A percentile compares a stretch with the other conserved stretches of the same genome.
These are phyloP conservation scores for Lachnellula cervina DNA, from an alignment of 2,329 filamentous ascomycete genomes.

Conservation along the genomic window DNA sequence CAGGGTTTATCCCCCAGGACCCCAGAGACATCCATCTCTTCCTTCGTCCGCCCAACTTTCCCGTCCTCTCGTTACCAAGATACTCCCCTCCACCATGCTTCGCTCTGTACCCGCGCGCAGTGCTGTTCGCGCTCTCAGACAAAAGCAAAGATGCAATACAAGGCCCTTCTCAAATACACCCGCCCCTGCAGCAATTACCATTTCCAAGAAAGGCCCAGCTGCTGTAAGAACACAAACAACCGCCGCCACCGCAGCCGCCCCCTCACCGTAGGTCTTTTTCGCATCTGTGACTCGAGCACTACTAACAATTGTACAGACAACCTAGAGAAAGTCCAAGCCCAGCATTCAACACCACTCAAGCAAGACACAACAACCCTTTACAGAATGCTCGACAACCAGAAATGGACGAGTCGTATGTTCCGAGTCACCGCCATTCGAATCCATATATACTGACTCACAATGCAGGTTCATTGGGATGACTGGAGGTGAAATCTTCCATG, in stretches of 20 bases:
- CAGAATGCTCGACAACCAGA: constrained; percentile 55
- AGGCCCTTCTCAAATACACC: constrained; percentile 41
- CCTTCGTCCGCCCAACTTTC: neutral
- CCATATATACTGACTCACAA: constrained; percentile 9
- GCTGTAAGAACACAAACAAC: constrained; percentile 47
- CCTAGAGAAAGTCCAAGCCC: constrained; percentile 58
- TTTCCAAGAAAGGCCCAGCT: constrained; percentile 36
- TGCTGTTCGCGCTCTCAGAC: constrained; percentile 41
- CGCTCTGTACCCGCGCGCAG: constrained; percentile 44
- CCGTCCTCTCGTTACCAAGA: neutral
- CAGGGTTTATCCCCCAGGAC: neutral
- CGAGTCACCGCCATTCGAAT: constrained; percentile 16
- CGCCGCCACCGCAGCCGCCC: constrained; percentile 41
- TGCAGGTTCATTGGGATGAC: constrained; percentile 84
- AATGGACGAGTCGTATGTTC: constrained; percentile 75
- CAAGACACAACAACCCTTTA: constrained; percentile 51
- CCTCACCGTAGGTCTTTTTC: constrained; percentile 18
- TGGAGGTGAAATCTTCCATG: constrained; percentile 95
- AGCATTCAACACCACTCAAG: constrained; percentile 47
- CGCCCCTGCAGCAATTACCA: constrained; percentile 29
- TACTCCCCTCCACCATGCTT: constrained; percentile 37
- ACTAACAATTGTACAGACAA: constrained; percentile 40
- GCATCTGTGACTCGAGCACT: constrained; percentile 19
- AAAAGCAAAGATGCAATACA: constrained; percentile 21
- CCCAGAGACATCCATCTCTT: neutral